Conservation (phyloP, 176 grass and related monocot genomes). For the Zoysia pacifica region DNA sequence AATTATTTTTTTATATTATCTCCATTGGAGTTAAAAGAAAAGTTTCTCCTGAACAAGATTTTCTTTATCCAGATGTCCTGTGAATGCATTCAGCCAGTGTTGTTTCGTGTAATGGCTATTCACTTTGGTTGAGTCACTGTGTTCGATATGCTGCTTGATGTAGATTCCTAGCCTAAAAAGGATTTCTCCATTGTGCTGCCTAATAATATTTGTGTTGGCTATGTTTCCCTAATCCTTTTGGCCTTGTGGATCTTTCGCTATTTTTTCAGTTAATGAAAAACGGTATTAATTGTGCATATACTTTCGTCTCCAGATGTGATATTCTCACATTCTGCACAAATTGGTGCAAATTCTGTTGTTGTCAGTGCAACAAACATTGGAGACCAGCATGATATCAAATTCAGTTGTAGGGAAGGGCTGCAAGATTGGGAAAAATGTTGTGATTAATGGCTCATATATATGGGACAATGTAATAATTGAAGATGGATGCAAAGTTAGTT, state of each 20-base stretch:
- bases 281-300: constrained; percentile 15
- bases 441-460: constrained; percentile 72
- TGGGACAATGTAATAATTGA: constrained; percentile 92
- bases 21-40: neutral
- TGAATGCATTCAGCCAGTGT: neutral
- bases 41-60: neutral
- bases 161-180: neutral
- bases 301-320: constrained; percentile 60
- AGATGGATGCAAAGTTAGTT: constrained; percentile 85
- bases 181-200: neutral
- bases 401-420: constrained; percentile 80
- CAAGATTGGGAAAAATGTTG: constrained; percentile 71
- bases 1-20: neutral
- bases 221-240: neutral
- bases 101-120: neutral
- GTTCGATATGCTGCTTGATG: neutral
- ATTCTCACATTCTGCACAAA: constrained; percentile 68
- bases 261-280: constrained; percentile 6
- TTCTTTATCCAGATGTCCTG: neutral
- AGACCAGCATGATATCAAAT: constrained; percentile 58
- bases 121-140: neutral
- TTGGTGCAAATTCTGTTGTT: constrained; percentile 70
- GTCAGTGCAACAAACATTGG: constrained; percentile 79
- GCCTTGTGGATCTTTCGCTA: constrained; percentile 7
- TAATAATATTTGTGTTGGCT: constrained; percentile 7